Base-by-base conservation (phyloP, 2,329 filamentous ascomycete species). In the Bretziella fagacearum region DNA sequence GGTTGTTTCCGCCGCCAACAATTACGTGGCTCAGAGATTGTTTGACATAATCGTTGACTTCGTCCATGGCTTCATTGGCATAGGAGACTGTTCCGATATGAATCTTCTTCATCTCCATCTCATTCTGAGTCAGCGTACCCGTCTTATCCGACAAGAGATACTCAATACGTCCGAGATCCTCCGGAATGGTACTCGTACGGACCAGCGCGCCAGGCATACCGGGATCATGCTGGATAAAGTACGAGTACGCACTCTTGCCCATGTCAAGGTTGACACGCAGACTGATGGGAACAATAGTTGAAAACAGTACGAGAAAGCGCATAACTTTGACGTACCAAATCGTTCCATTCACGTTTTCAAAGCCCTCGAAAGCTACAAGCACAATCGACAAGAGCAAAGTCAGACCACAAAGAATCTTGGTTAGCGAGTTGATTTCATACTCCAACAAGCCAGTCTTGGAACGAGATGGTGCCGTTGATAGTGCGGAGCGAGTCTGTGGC, bases 61-160 rank as follows among this genome's bases (percentile, higher is more conserved):
- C 93, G 55, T 96, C 91, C 91, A 98, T 98, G 7, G 91, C 89
- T 59, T 98, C 91, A 55, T 94, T 94, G 27, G 89, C 91, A 57
- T 98, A 98, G 1, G 89, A 96, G 1, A 96, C 91, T 7, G 91
- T 98, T 7, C 93, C 91, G 46, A 98, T 84, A 57, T 98, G 93
- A 4, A 98, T 89, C 63, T 98, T 98, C 60, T 93, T 94, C 72
- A 98, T 81, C 58, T 95, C 89, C 87, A 95, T 95, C 57, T 94
- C 85, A 57, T 98, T 98, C 55, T 96, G 86, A 0, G 91, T 98
- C 51, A 98, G 63, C 1, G 91, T 98, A n/a, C 91, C 91, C 1
- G 91, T 98, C 63, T 98, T 98, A 62, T 98, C 91, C 53, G 85
- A 95, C 25, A 98, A 70, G 2, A 98, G 69, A 60, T 98, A 98